These are phyloP conservation scores for Boletus subcaerulescens DNA, from an alignment of 768 basidiomycete genomes.

Conservation along the genomic window DNA sequence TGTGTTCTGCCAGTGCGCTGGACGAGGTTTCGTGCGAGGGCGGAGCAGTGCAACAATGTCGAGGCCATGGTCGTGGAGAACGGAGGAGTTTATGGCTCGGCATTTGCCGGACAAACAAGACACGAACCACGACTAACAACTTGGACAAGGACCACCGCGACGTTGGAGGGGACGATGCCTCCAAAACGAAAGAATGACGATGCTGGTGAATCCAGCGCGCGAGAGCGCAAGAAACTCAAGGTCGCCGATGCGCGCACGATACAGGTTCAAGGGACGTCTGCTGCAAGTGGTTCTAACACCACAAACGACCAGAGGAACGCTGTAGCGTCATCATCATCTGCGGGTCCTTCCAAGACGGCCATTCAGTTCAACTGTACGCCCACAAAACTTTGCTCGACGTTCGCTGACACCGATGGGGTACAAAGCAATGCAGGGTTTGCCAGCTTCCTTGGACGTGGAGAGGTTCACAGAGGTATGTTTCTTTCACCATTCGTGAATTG, in stretches of 20 bases:
- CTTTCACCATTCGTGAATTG: neutral
- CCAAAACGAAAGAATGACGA: constrained; percentile 41
- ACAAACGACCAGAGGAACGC: constrained; percentile 23
- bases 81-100: constrained; percentile 9
- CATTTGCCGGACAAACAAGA: constrained; percentile 16
- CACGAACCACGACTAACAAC: neutral
- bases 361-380: constrained; percentile 40
- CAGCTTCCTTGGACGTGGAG: constrained; percentile 79
- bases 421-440: constrained; percentile 58
- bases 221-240: constrained; percentile 71
- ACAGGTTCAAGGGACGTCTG: constrained; percentile 46
- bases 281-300: constrained; percentile 7
- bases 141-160: too few relatives aligned
- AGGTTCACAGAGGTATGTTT: constrained; percentile 73
- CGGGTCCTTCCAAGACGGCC: constrained; percentile 39
- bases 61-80: constrained; percentile 33
- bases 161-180: constrained; percentile 23
- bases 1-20: constrained; percentile 11
- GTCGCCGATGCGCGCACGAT: constrained; percentile 64
- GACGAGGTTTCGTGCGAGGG: constrained; percentile 13
- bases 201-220: constrained; percentile 28
- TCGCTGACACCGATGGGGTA: neutral
- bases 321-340: constrained; percentile 22
- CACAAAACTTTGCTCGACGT: neutral
- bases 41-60: constrained; percentile 8